These are phyloP conservation scores for Hirsutella rhossiliensis DNA, from an alignment of 2,329 filamentous ascomycete genomes.

Conservation along the genomic window DNA sequence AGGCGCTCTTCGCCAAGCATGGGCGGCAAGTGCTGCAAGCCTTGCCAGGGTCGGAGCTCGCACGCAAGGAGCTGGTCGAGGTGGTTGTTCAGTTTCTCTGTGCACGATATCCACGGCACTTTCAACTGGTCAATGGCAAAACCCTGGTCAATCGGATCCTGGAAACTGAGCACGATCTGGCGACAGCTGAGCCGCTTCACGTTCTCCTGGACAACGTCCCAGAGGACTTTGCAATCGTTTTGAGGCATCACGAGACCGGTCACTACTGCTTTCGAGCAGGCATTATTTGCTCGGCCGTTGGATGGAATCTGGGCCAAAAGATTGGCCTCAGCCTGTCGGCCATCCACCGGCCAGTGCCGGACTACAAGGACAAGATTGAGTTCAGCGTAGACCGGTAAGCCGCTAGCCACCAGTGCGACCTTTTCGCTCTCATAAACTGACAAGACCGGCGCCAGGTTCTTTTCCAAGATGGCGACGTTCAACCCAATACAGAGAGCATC, in stretches of 20 bases:
- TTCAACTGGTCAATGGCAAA: constrained; percentile 42
- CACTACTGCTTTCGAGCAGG: constrained; percentile 66
- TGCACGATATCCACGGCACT: constrained; percentile 64
- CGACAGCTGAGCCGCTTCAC: constrained; percentile 49
- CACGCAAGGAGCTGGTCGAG: constrained; percentile 80
- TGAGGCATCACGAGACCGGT: constrained; percentile 59
- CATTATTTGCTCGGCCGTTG: constrained; percentile 65
- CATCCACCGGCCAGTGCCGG: constrained; percentile 65
- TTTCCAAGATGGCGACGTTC: constrained; percentile 62
- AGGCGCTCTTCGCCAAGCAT: constrained; percentile 50
- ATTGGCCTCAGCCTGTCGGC: constrained; percentile 56
- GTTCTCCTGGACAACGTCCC: constrained; percentile 68
- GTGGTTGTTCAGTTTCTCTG: constrained; percentile 73
- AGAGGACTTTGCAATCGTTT: constrained; percentile 70
- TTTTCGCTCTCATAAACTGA: not conserved
- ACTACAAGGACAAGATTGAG: constrained; percentile 80
- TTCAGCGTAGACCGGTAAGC: constrained; percentile 72
- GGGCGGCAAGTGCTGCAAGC: constrained; percentile 52
- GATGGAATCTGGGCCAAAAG: constrained; percentile 69
- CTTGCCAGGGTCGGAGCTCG: constrained; percentile 65
- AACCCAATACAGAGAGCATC: constrained; percentile 73
- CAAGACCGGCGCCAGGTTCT: constrained; percentile 42
- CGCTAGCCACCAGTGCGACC: not conserved
- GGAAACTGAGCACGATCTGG: constrained; percentile 47
- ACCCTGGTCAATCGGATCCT: constrained; percentile 60